Percentiles rank a stretch among this genome's conserved stretches.
Evolutionary conservation across 306 rosid species (phyloP).

Genomic region (Alnus glutinosa): DNA sequence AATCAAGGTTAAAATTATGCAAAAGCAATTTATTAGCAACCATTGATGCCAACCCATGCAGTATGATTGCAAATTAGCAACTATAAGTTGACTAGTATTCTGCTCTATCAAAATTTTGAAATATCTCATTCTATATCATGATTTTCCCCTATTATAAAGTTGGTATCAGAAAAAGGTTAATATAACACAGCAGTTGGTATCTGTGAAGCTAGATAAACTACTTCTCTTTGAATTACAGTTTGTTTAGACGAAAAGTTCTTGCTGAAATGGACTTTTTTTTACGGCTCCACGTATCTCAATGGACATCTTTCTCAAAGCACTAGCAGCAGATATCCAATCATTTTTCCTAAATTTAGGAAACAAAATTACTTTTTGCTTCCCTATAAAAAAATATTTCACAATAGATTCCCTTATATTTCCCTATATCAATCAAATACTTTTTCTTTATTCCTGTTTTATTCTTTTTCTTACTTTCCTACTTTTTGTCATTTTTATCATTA

Average conservation of each 20-base stretch:
- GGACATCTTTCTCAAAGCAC: not conserved
- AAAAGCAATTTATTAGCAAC: not conserved
- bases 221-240: not conserved
- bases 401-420: too few relatives aligned
- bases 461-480: too few relatives aligned
- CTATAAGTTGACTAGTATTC: not conserved
- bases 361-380: too few relatives aligned
- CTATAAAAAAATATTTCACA: too few relatives aligned
- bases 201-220: not conserved
- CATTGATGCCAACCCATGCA: not conserved
- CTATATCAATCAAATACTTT: too few relatives aligned
- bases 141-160: not conserved
- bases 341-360: too few relatives aligned
- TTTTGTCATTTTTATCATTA: too few relatives aligned
- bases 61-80: not conserved
- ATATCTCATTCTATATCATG: not conserved
- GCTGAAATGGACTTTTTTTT: not conserved
- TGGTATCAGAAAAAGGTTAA: not conserved
- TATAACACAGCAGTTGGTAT: not conserved
- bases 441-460: too few relatives aligned
- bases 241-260: not conserved
- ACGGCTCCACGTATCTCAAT: not conserved
- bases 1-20: not conserved
- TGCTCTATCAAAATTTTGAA: not conserved
- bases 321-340: too few relatives aligned